These are phyloP conservation scores for Nemania sp. DNA, from an alignment of 2,329 filamentous ascomycete genomes.

Conservation along the genomic window DNA sequence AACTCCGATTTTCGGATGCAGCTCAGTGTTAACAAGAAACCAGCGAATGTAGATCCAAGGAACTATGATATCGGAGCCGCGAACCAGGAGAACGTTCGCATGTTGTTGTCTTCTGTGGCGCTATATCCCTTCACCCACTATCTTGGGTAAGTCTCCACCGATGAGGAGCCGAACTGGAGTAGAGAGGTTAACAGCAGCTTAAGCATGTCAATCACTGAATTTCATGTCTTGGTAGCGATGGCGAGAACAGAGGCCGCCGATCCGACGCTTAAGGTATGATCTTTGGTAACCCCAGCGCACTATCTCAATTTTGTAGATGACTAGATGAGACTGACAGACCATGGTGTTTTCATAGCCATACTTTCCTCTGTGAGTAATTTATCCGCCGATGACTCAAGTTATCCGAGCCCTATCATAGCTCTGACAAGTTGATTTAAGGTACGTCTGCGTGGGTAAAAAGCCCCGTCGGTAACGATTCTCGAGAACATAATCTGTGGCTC, in stretches of 20 bases:
- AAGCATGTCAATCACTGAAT: constrained; percentile 62
- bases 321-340: constrained; percentile 27
- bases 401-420: constrained; percentile 3
- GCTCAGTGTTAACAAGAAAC: constrained; percentile 25
- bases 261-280: constrained; percentile 57
- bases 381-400: not conserved
- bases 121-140: constrained; percentile 59
- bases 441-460: constrained; percentile 66
- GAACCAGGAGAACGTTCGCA: constrained; percentile 58
- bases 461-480: constrained; percentile 39
- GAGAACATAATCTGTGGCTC: not conserved
- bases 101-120: constrained; percentile 57
- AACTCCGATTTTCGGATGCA: constrained; percentile 2
- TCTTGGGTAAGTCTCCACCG: constrained; percentile 45
- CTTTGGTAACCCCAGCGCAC: constrained; percentile 2
- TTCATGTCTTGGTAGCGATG: constrained; percentile 59
- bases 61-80: constrained; percentile 56
- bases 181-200: constrained; percentile 12
- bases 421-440: constrained; percentile 45
- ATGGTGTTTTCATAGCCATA: constrained; percentile 51
- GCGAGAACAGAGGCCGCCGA: constrained; percentile 49
- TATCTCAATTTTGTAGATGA: constrained; percentile 8
- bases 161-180: not conserved
- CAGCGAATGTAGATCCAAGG: constrained; percentile 47
- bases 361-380: constrained; percentile 59